Conservation (phyloP, 768 basidiomycete species). For the Myochromella boudieri region DNA sequence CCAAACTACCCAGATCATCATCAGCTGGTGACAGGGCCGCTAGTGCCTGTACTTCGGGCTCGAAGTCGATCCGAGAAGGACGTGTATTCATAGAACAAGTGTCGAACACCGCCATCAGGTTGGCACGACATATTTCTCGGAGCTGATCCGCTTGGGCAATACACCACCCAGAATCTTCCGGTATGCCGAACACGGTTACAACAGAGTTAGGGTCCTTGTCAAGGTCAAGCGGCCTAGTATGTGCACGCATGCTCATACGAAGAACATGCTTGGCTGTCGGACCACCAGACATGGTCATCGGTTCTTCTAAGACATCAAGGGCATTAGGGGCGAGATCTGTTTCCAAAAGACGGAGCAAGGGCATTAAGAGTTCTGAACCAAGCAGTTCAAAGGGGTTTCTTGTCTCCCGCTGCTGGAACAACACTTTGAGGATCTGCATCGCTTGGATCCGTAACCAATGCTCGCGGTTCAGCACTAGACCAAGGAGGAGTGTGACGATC, state of each 20-base stretch:
- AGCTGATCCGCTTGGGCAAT: constrained; percentile 65
- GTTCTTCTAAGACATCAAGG: constrained; percentile 92
- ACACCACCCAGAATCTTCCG: constrained; percentile 85
- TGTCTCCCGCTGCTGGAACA: constrained; percentile 85
- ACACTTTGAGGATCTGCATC: constrained; percentile 85
- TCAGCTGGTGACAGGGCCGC: constrained; percentile 44
- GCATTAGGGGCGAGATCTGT: constrained; percentile 84
- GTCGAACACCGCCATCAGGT: constrained; percentile 84
- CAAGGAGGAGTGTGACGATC: constrained; percentile 81
- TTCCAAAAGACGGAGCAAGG: constrained; percentile 83
- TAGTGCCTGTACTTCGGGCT: constrained; percentile 55
- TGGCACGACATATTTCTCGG: constrained; percentile 65
- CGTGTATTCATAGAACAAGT: constrained; percentile 72
- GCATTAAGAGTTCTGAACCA: constrained; percentile 89
- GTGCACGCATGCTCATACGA: constrained; percentile 84
- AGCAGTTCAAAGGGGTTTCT: constrained; percentile 69
- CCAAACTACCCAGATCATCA: constrained; percentile 75
- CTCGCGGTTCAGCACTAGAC: constrained; percentile 80
- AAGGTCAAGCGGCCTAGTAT: constrained; percentile 29
- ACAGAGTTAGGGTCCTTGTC: constrained; percentile 47
- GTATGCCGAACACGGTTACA: constrained; percentile 78
- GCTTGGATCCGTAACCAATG: constrained; percentile 80
- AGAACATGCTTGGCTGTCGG: constrained; percentile 83
- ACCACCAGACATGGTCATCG: constrained; percentile 75
- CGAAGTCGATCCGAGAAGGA: constrained; percentile 72